Base-by-base conservation (phyloP, 164 flowering plant species). In the Aristolochia californica region DNA sequence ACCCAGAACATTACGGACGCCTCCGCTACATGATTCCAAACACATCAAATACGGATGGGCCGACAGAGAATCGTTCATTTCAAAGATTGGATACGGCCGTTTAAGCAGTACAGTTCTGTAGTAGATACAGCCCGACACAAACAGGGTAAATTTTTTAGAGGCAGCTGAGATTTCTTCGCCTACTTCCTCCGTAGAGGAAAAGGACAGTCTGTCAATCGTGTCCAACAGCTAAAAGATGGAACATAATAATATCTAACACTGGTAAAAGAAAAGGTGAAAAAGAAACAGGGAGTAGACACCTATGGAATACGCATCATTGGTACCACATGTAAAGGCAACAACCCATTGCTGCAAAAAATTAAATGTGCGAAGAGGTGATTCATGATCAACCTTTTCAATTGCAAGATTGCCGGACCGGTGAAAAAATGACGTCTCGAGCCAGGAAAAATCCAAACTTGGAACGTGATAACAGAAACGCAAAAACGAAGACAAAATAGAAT, bases 261-360 rank as follows among this genome's bases (percentile, higher is more conserved):
- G 24, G 43, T 40, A 25, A 56, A 34, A 50, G 45, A 12, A 43
- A 56, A 17, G 55, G 25, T 11, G 11, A 56, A 27, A 43, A 66
- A 27, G 34, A 48, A 50, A 47, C 49, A 14, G 26, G 16, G 30
- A 38, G 27, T 18, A 13, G 27, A 11, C 55, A 34, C 21, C 34
- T 48, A 60, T 66, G 53, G 62, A 61, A 44, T 57, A 53, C 56
- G 53, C 58, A 61, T 56, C 65, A 66, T 61, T 50, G 45, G 44
- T 51, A 26, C 28, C 21, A 27, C 60, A 61, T 25, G 34, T 57
- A 38, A 61, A 51, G 57, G 38, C 56, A 66, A 26, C 56, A 66
- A 26, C 45, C 61, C 55, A 57, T 20, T 43, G 27, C 60, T 56
- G 57, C 44, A 45, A 50, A 61, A 50, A 56, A 38, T 21, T 18